phyloP scores from a whole-genome alignment of 345 rosid species.

The Populus nigra region DNA sequence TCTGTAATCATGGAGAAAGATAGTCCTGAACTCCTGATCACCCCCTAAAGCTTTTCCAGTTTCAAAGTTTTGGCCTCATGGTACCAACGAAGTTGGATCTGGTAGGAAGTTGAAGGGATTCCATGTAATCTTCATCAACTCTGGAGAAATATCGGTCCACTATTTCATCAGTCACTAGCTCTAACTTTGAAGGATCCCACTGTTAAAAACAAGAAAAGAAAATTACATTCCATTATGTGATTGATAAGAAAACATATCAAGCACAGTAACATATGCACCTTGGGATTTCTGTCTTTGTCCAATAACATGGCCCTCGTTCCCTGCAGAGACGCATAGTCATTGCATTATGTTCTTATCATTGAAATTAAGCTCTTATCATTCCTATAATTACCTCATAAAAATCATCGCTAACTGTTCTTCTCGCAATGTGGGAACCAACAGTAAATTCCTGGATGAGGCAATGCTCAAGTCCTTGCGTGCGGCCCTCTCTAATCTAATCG shows the following conservation, averaged over 20 bases:
- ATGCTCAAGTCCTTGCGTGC: conserved; percentile 10
- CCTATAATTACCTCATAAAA: conserved; percentile 27
- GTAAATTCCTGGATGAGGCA: conserved; percentile 21
- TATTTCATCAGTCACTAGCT: conserved; percentile 20
- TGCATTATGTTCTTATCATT: too few relatives aligned
- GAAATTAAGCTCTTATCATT: too few relatives aligned
- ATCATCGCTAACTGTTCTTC: conserved; percentile 17
- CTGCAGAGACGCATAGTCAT: neutral
- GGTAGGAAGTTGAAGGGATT: conserved; percentile 5
- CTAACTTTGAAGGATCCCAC: conserved; percentile 31
- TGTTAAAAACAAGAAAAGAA: neutral
- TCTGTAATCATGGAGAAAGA: too few relatives aligned
- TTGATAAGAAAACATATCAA: too few relatives aligned
- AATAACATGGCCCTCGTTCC: conserved; percentile 15
- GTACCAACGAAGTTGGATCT: neutral
- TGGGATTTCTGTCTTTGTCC: conserved; percentile 25
- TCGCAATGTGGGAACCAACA: conserved; percentile 12
- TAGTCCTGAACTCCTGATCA: too few relatives aligned
- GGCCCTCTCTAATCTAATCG: conserved; percentile 27
- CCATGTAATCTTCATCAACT: conserved; percentile 10
- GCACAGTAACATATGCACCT: conserved; percentile 1
- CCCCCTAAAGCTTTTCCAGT: neutral
- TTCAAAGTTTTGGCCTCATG: conserved; percentile 1
- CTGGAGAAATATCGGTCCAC: conserved; percentile 13
- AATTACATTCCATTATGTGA: neutral